Evolutionary conservation across 148 eudicot genomes (phyloP).

Genomic region (Salicornia ramosissima): DNA sequence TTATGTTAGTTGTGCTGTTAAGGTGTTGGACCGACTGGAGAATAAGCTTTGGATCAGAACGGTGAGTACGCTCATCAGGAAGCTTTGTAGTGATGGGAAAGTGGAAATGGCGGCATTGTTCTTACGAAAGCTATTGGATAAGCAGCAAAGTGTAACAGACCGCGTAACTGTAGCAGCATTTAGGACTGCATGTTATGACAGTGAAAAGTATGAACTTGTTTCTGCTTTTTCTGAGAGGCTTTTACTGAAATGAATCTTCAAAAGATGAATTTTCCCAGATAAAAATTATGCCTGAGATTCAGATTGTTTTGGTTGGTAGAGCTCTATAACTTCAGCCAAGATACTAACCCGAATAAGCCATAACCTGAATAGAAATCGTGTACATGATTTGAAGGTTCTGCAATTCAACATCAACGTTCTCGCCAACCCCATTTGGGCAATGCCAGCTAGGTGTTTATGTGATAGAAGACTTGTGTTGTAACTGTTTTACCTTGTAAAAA

Average conservation of each 20-base stretch:
- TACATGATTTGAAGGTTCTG: neutral
- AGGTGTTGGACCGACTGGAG: constrained; percentile 55
- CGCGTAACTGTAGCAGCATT: constrained; percentile 71
- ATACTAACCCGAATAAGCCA: neutral
- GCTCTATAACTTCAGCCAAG: neutral
- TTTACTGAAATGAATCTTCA: constrained; percentile 3
- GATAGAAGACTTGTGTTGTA: too few species aligned
- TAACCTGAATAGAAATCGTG: neutral
- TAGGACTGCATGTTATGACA: constrained; percentile 71
- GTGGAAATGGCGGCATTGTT: constrained; percentile 64
- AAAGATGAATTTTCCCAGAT: neutral
- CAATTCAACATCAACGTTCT: neutral
- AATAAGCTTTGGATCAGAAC: constrained; percentile 73
- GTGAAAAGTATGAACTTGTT: constrained; percentile 57
- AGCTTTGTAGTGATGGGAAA: constrained; percentile 79
- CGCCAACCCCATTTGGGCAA: too few species aligned
- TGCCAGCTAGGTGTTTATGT: too few species aligned
- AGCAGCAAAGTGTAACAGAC: constrained; percentile 43
- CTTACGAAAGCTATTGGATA: constrained; percentile 57
- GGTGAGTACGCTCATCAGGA: constrained; percentile 63
- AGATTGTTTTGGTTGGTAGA: neutral
- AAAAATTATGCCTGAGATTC: neutral
- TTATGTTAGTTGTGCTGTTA: constrained; percentile 37
- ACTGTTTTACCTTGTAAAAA: too few species aligned
- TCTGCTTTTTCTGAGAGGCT: constrained; percentile 51